A percentile compares a stretch with the other conserved stretches of the same genome.
Conservation (phyloP, 2,329 filamentous ascomycete species). For the Capronia americana region DNA sequence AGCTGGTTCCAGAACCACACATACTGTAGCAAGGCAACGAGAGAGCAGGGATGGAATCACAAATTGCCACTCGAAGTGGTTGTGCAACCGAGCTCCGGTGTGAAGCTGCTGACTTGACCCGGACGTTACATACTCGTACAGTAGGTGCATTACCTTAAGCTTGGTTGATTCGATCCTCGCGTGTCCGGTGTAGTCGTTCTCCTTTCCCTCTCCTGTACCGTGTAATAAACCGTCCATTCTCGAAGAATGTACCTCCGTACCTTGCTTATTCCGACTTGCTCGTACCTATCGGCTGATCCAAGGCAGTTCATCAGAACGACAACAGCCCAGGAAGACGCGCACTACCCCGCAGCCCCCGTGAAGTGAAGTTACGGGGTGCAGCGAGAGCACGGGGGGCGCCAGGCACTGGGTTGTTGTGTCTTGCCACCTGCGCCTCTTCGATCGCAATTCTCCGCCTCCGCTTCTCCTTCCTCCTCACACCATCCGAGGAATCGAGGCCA, state of each 20-base stretch:
- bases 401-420: not conserved
- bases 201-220: not conserved
- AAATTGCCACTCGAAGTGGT: not conserved
- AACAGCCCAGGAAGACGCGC: not conserved
- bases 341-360: not conserved
- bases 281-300: not conserved
- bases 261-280: not conserved
- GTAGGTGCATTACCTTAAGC: not conserved
- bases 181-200: not conserved
- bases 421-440: not conserved
- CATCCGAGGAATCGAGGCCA: slow-evolving; percentile 8
- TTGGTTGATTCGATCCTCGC: not conserved
- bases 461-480: slow-evolving; percentile 6
- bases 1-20: not conserved
- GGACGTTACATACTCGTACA: no score
- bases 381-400: not conserved
- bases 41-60: not conserved
- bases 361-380: not conserved
- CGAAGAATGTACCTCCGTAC: not conserved
- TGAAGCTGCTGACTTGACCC: not conserved
- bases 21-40: not conserved
- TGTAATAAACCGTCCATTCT: not conserved
- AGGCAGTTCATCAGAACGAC: not conserved
- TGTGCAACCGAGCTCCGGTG: not conserved
- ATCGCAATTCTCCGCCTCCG: slow-evolving; percentile 9